Conservation (phyloP, 1,139 yeast genomes). For the Lodderomyces pseudojiufengensis region DNA sequence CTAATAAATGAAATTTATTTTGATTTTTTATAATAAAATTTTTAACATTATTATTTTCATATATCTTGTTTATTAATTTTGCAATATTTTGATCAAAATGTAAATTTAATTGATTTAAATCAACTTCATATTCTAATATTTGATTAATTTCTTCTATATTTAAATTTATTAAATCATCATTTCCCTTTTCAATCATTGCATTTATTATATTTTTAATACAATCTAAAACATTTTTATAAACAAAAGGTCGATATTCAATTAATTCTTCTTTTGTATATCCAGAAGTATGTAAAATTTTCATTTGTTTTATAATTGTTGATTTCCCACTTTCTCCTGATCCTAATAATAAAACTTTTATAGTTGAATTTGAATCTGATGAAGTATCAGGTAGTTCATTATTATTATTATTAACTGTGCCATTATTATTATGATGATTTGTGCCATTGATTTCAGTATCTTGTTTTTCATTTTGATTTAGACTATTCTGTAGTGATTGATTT, state of each 20-base stretch:
- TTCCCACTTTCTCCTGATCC: slow-evolving; percentile 84
- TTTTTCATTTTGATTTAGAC: slow-evolving; percentile 3
- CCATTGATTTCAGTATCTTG: slow-evolving; percentile 5
- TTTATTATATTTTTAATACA: slow-evolving; percentile 60
- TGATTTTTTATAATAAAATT: slow-evolving; percentile 57
- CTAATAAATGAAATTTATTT: slow-evolving; percentile 79
- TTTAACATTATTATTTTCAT: slow-evolving; percentile 56
- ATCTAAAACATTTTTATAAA: slow-evolving; percentile 63
- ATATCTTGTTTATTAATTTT: slow-evolving; percentile 43
- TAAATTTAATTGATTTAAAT: slow-evolving; percentile 48
- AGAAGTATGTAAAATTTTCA: slow-evolving; percentile 68
- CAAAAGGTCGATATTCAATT: slow-evolving; percentile 64
- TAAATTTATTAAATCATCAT: slow-evolving; percentile 45
- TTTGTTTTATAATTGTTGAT: slow-evolving; percentile 71
- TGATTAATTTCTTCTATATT: too few relatives aligned
- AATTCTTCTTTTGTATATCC: slow-evolving; percentile 66
- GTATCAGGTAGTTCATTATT: slow-evolving; percentile 13
- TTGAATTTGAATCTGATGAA: slow-evolving; percentile 9
- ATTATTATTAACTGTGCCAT: slow-evolving; percentile 4
- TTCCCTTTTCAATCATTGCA: slow-evolving; percentile 47
- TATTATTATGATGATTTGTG: too few relatives aligned
- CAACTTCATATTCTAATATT: slow-evolving; percentile 46
- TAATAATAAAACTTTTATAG: slow-evolving; percentile 52
- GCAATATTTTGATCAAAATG: slow-evolving; percentile 45
- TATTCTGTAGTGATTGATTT: slow-evolving; percentile 4